Evolutionary conservation across 441 rosid genomes (phyloP).

Genomic region (Arabidopsis hybrid): DNA sequence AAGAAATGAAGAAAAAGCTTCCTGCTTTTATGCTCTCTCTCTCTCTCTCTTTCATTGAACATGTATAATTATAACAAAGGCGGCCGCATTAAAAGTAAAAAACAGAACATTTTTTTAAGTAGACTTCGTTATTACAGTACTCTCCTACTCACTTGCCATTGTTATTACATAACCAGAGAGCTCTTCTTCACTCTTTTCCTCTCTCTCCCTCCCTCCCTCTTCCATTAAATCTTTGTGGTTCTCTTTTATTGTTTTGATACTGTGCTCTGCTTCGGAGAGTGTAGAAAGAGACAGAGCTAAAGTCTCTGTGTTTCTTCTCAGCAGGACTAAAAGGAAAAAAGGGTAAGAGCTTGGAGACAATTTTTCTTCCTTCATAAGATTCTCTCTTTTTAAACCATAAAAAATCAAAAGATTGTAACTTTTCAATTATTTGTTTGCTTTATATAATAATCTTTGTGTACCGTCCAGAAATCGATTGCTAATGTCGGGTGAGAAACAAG

Average conservation of each 20-base stretch:
- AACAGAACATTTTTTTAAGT: constrained; percentile 34
- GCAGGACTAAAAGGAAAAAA: constrained; percentile 8
- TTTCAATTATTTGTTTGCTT: not conserved
- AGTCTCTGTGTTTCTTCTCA: constrained; percentile 31
- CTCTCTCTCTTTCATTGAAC: constrained; percentile 29
- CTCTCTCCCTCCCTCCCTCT: constrained; percentile 8
- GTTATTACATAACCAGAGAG: constrained; percentile 16
- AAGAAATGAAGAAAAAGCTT: constrained; percentile 13
- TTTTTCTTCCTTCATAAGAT: constrained; percentile 12
- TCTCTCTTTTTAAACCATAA: constrained; percentile 8
- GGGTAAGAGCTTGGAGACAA: not conserved
- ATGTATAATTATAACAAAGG: constrained; percentile 36
- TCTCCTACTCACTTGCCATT: constrained; percentile 28
- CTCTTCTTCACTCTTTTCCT: constrained; percentile 10
- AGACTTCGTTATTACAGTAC: constrained; percentile 30
- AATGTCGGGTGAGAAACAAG: constrained; percentile 81
- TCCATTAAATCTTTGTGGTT: not conserved
- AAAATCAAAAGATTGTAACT: not conserved
- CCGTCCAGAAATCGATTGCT: constrained; percentile 33
- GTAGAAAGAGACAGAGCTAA: constrained; percentile 22
- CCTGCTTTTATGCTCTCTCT: constrained; percentile 30
- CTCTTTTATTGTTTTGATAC: not conserved
- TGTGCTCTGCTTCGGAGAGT: constrained; percentile 17
- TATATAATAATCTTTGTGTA: not conserved
- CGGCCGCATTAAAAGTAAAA: constrained; percentile 42